Evolutionary conservation across 495 filamentous ascomycete genomes (phyloP), one percentile per base, ranked within the genome.

Genomic region (Hyaloscypha hepaticicola): DNA sequence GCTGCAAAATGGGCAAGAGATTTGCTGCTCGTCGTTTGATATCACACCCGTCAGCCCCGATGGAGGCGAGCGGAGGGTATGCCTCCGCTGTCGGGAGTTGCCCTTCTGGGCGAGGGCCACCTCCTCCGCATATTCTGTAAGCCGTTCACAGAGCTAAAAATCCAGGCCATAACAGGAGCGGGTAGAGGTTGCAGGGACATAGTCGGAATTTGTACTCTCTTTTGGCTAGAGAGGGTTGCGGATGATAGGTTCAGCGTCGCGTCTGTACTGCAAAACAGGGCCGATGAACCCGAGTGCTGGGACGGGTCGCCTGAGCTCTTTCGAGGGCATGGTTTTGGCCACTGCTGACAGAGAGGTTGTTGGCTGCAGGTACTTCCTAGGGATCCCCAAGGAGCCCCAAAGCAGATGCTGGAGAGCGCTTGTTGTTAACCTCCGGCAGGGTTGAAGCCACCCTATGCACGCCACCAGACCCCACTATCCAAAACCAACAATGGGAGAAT

Each of bases 61-160:
- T 58, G 56, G 56, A 58, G 56, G 19, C 6, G 31, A 34, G 33
- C 56, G 56, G 56, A 41, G 56, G 56, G 56, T 9, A 6, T 45
- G 56, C 29, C 33, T 58, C 56, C 56, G 56, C n/a, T n/a, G 5
- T 38, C 29, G 29, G 25, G 5, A 22, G 31, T 25, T 24, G 56
- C 56, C 29, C 4, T 31, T 19, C 33, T 31, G 28, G 29, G 56
- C 28, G 31, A 14, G 56, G 16, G n/a, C 29, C 31, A 25, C 21
- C 22, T 38, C 28, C 33, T 58, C 56, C 56, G 56, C 24, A 22
- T 9, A 31, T 57, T 57, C 29, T 57, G n/a, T 28, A 21, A 53
- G 25, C 50, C 8, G 16, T 27, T 53, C 25, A 8, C 50, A 27
- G 25, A 25, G 22, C 50, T 53, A 14, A 21, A 53, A 9, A 26